Evolutionary conservation across 192 early-diverging fungal species (phyloP).

Genomic region (Podila epigama): DNA sequence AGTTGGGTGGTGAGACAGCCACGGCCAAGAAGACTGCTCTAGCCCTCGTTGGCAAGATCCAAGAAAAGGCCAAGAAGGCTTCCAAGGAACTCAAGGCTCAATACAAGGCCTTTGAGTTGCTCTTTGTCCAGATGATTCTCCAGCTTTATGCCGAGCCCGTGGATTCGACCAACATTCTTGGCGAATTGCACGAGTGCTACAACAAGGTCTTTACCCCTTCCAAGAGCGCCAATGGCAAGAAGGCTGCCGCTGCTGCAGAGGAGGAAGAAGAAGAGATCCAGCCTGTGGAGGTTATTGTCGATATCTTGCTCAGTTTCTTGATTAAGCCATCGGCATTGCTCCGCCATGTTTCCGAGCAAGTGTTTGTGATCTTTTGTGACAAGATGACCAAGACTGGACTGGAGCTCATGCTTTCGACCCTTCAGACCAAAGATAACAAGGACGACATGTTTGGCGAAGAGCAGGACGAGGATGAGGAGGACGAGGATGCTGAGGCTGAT

Average conservation of each 20-base stretch:
- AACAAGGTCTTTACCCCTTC: slow-evolving; percentile 64
- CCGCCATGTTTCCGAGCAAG: slow-evolving; percentile 77
- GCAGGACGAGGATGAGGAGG: slow-evolving; percentile 56
- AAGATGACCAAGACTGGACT: slow-evolving; percentile 78
- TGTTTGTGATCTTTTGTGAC: slow-evolving; percentile 84
- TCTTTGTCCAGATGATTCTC: slow-evolving; percentile 73
- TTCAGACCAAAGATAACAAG: slow-evolving; percentile 48
- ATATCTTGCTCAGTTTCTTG: slow-evolving; percentile 90
- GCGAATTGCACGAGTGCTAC: slow-evolving; percentile 81
- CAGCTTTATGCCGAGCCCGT: slow-evolving; percentile 70
- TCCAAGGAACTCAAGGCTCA: slow-evolving; percentile 56
- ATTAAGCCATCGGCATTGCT: slow-evolving; percentile 81
- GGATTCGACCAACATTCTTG: slow-evolving; percentile 67
- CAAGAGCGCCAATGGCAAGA: slow-evolving; percentile 52
- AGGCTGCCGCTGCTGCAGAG: slow-evolving; percentile 49
- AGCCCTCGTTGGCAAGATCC: slow-evolving; percentile 49
- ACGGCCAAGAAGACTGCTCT: slow-evolving; percentile 50
- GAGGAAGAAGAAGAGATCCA: slow-evolving; percentile 70
- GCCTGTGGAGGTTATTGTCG: slow-evolving; percentile 93
- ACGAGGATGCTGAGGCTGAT: slow-evolving; percentile 61
- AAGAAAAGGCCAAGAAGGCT: slow-evolving; percentile 42
- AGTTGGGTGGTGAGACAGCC: slow-evolving; percentile 49
- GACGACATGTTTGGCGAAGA: slow-evolving; percentile 63
- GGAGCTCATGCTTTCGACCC: slow-evolving; percentile 59
- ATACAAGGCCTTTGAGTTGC: slow-evolving; percentile 73